Evolutionary conservation across 2,329 filamentous ascomycete genomes (phyloP).

Genomic region (Colletotrichum eremochloae): DNA sequence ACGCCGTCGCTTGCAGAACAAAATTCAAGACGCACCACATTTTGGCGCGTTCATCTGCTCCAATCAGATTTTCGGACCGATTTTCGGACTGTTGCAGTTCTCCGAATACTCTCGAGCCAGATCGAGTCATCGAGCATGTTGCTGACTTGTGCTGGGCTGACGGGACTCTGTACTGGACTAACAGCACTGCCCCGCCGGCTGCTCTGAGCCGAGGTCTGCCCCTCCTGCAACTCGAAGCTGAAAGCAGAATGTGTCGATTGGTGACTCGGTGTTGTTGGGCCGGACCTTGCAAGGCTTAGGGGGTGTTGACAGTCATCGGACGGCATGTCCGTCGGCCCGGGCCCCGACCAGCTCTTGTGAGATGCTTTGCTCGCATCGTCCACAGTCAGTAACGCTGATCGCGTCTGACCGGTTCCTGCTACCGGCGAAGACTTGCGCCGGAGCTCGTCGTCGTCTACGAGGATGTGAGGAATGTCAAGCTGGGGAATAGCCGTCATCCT

Average conservation of each 20-base stretch:
- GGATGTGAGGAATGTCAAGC: conserved; percentile 89
- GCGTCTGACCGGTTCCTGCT: conserved; percentile 46
- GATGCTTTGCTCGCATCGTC: conserved; percentile 53
- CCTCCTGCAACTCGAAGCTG: conserved; percentile 70
- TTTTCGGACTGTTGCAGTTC: conserved; percentile 80
- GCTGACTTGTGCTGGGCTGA: conserved; percentile 83
- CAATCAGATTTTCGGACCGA: conserved; percentile 49
- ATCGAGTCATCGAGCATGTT: conserved; percentile 89
- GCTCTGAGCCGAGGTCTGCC: conserved; percentile 53
- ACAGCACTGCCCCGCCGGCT: conserved; percentile 77
- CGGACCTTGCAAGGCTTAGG: conserved; percentile 66
- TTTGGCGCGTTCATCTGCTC: conserved; percentile 22
- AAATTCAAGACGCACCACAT: conserved; percentile 8
- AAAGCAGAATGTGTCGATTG: conserved; percentile 66
- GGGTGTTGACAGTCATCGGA: conserved; percentile 60
- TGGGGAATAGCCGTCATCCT: conserved; percentile 84
- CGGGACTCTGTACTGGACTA: conserved; percentile 73
- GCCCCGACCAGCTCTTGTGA: conserved; percentile 59
- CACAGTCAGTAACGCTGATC: conserved; percentile 53
- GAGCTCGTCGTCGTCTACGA: conserved; percentile 78
- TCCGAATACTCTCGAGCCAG: conserved; percentile 92
- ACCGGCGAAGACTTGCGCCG: conserved; percentile 42
- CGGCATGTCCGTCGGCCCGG: conserved; percentile 56
- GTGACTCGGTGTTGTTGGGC: conserved; percentile 54
- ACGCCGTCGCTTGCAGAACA: conserved; percentile 33